Base-by-base conservation (phyloP, 495 filamentous ascomycete species). In the Hypoxylon subgilvum region DNA sequence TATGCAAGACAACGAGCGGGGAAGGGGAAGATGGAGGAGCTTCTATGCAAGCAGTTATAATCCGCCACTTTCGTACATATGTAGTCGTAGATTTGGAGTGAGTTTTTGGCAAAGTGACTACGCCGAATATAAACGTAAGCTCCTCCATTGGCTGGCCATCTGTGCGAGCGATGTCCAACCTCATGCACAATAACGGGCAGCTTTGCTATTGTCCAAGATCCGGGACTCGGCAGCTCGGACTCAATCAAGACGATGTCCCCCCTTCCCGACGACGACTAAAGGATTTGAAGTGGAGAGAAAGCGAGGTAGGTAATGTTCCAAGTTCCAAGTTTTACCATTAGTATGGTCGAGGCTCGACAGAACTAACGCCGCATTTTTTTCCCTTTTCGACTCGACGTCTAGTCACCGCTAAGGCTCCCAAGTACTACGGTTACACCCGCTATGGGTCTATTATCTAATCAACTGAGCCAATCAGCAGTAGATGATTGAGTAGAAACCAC, bases 381-480 rank as follows among this genome's bases (percentile, higher is more conserved):
- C 17, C 22, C 35, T 45, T 40, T 23, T 30, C 30, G 9, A 14
- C 14, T 13, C 28, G 16, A 14, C 5, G 17, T 27, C 42, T 23
- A n/a, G n/a, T n/a, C n/a, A n/a, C n/a, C n/a, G n/a, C n/a, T n/a
- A n/a, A 30, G 27, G 27, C 10, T 5, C 27, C 27, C 10, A 30
- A 5, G 27, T 30, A 30, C 27, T 30, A 30, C 27, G 27, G 27
- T 30, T 5, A 30, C 27, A 34, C 36, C 38, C 25, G 42, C n/a
- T 38, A 34, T 44, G 58, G 51, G 19, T 46, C 27, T 48, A 38
- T 54, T 54, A 50, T 50, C 16, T 40, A 34, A 55, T 31, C 6
- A 9, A 9, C 17, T 44, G 19, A 16, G 9, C 51, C 44, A 61
- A 51, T 55, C 19, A 51, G 10, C 10, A 30, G n/a, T 14, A 22